Conservation (phyloP, 805 yeast genomes). For the Wickerhamomyces bovis region DNA sequence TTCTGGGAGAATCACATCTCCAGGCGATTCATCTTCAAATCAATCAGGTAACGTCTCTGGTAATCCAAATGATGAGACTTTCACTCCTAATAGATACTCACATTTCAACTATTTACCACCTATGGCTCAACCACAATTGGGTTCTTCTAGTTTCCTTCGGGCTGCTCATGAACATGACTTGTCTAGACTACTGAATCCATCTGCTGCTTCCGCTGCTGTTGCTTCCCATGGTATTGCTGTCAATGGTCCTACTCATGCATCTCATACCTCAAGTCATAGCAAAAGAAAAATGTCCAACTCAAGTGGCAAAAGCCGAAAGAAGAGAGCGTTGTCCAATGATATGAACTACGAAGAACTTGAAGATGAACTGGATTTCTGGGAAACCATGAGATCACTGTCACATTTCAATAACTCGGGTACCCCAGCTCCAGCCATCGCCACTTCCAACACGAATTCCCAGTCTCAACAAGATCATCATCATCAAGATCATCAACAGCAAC, state of each 20-base stretch:
- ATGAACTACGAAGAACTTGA: slow-evolving; percentile 41
- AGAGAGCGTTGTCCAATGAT: not conserved
- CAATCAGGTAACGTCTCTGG: slow-evolving; percentile 11
- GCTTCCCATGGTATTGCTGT: not conserved
- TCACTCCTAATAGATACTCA: slow-evolving; percentile 50
- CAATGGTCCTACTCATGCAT: slow-evolving; percentile 1
- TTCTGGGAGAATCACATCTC: slow-evolving; percentile 12
- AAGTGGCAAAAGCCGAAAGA: slow-evolving; percentile 15
- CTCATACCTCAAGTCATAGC: slow-evolving; percentile 7
- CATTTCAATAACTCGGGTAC: slow-evolving; percentile 27
- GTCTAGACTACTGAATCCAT: slow-evolving; percentile 37
- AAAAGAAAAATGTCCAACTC: slow-evolving; percentile 18
- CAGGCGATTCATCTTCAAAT: slow-evolving; percentile 21
- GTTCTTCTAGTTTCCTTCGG: slow-evolving; percentile 41
- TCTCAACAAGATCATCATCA: not conserved
- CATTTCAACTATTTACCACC: slow-evolving; percentile 77
- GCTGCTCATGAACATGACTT: slow-evolving; percentile 39
- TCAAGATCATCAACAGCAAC: not conserved
- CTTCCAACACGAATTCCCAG: not conserved
- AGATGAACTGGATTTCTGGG: slow-evolving; percentile 69
- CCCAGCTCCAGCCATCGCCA: slow-evolving; percentile 1
- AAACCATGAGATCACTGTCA: slow-evolving; percentile 53
- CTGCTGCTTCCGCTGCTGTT: slow-evolving; percentile 1
- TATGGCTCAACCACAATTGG: slow-evolving; percentile 64
- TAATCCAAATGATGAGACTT: slow-evolving; percentile 12